phyloP scores from a whole-genome alignment of 352 stramenopile genomes.

The Globisporangium perplexum region DNA sequence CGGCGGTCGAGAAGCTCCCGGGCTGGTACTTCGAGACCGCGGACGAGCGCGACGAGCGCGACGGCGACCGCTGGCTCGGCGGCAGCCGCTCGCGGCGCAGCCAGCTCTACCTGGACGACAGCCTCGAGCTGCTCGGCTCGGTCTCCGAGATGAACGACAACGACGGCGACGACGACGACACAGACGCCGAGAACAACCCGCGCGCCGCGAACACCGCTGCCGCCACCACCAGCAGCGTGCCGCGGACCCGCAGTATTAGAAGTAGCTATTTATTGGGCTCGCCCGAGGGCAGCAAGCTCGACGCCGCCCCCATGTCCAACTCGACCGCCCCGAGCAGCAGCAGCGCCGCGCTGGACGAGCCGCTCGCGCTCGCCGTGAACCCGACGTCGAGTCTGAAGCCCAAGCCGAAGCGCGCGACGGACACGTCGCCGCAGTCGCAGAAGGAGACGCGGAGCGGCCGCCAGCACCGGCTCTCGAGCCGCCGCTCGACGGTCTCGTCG shows the following conservation, averaged over 20 bases:
- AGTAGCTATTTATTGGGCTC: conserved; percentile 19
- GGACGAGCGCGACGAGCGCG: conserved; percentile 9
- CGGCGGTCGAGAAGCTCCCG: conserved; percentile 56
- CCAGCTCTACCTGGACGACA: conserved; percentile 12
- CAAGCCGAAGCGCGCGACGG: not conserved
- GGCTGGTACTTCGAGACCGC: conserved; percentile 57
- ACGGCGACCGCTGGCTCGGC: conserved; percentile 12
- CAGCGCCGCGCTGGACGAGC: not conserved
- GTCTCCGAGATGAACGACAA: conserved; percentile 7
- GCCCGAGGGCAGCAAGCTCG: not conserved
- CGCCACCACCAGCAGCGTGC: too few relatives aligned
- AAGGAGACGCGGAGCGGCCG: conserved; percentile 3
- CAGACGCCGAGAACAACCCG: conserved; percentile 6
- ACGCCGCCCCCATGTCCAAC: conserved; percentile 2
- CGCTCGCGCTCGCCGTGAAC: not conserved
- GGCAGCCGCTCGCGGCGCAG: conserved; percentile 13
- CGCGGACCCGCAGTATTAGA: conserved; percentile 12
- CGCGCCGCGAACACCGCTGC: conserved; percentile 3
- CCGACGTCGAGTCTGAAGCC: too few relatives aligned
- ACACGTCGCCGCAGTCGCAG: conserved; percentile 8
- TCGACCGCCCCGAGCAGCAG: not conserved
- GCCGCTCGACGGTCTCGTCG: conserved; percentile 36
- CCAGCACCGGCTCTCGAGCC: conserved; percentile 21
- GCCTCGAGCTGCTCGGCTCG: conserved; percentile 14
- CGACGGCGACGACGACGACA: conserved; percentile 2